A percentile compares a stretch with the other conserved stretches of the same genome.
Conservation (phyloP, 768 basidiomycete genomes). For the Rhodotorula kratochvilovae region DNA sequence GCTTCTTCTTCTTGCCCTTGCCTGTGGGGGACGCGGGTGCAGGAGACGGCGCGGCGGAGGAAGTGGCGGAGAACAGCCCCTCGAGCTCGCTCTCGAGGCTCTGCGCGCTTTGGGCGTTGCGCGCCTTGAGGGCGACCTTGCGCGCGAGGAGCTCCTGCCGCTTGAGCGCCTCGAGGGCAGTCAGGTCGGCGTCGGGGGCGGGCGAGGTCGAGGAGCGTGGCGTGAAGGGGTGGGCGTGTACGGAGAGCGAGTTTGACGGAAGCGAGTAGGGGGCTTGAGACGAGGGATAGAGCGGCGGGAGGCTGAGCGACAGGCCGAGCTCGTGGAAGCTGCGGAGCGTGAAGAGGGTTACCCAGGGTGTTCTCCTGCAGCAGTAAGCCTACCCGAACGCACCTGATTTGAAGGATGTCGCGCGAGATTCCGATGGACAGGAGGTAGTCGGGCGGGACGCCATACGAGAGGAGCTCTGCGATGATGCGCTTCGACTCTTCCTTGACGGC, state of each 20-base stretch:
- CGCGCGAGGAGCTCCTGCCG: constrained; percentile 29
- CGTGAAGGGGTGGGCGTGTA: background rate
- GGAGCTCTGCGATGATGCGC: constrained; percentile 26
- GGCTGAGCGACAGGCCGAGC: constrained; percentile 9
- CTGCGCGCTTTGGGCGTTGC: constrained; percentile 25
- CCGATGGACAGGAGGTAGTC: constrained; percentile 35
- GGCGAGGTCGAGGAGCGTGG: background rate
- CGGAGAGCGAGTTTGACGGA: background rate
- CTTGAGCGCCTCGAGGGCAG: constrained; percentile 22
- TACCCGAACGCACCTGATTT: constrained; percentile 7
- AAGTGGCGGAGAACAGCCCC: constrained; percentile 9
- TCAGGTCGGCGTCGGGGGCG: background rate
- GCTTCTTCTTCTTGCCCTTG: background rate
- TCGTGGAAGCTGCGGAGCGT: constrained; percentile 16
- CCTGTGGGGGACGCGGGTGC: background rate
- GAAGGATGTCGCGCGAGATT: constrained; percentile 27
- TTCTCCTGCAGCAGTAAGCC: too few relatives aligned
- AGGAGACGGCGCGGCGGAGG: background rate
- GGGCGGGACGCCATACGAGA: constrained; percentile 27
- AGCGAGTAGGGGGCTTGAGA: background rate
- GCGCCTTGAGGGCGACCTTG: constrained; percentile 17
- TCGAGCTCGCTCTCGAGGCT: constrained; percentile 27
- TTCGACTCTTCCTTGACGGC: constrained; percentile 26
- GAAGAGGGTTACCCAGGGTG: too few relatives aligned
- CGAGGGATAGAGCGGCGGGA: background rate